A percentile compares a stretch with the other conserved stretches of the same genome.
phyloP scores from a whole-genome alignment of 2,329 filamentous ascomycete genomes.

The Colletotrichum lupini region DNA sequence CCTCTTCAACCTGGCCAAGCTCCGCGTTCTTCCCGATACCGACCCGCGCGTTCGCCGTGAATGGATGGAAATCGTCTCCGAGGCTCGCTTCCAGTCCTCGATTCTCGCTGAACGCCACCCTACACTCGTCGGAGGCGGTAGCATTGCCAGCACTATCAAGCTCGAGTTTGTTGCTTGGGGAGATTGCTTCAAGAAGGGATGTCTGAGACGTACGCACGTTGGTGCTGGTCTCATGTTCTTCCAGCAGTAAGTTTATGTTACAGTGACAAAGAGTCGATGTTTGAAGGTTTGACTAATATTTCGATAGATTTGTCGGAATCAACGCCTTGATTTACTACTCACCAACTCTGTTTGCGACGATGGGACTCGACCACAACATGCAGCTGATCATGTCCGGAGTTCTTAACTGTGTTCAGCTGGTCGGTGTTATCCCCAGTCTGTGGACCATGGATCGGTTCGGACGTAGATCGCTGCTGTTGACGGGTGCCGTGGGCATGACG shows the following conservation, averaged over 20 bases:
- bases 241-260: constrained; percentile 50
- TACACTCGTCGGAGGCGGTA: constrained; percentile 46
- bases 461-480: constrained; percentile 54
- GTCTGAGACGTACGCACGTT: constrained; percentile 56
- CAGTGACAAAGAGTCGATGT: too few relatives aligned
- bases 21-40: constrained; percentile 35
- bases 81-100: constrained; percentile 29
- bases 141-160: constrained; percentile 48
- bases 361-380: constrained; percentile 49
- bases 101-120: constrained; percentile 46
- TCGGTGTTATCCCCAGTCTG: constrained; percentile 58
- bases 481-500: constrained; percentile 61
- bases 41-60: constrained; percentile 37
- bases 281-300: too few relatives aligned
- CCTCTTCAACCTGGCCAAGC: constrained; percentile 24
- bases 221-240: constrained; percentile 67
- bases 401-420: constrained; percentile 55
- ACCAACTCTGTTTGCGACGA: constrained; percentile 54
- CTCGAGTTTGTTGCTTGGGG: constrained; percentile 60
- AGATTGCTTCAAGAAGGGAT: constrained; percentile 61
- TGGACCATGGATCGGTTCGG: constrained; percentile 61
- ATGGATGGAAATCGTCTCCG: constrained; percentile 37
- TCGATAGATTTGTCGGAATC: neutral
- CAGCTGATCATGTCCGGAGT: constrained; percentile 52
- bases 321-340: constrained; percentile 58